phyloP scores from a whole-genome alignment of 1,139 yeast species.

The Sugiyamaella grinbergsii region DNA sequence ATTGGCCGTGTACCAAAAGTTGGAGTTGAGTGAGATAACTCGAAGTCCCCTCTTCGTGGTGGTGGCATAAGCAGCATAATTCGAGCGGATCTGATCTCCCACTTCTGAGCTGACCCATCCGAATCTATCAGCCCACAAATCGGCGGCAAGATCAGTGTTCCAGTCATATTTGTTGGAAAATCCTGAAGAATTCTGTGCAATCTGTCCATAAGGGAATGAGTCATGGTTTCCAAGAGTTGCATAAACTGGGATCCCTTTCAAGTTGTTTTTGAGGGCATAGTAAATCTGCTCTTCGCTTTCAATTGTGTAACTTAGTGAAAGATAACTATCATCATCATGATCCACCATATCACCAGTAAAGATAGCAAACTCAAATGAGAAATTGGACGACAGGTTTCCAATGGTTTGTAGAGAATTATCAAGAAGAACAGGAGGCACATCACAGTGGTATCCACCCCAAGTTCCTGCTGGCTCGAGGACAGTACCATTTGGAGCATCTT shows the following conservation, averaged over 20 bases:
- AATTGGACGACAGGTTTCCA: conserved; percentile 39
- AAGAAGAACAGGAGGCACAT: conserved; percentile 60
- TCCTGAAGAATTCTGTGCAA: conserved; percentile 57
- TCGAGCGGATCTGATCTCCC: conserved; percentile 42
- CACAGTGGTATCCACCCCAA: conserved; percentile 61
- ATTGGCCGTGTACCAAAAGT: conserved; percentile 65
- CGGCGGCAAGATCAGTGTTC: conserved; percentile 62
- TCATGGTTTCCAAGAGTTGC: conserved; percentile 74
- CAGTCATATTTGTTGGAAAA: conserved; percentile 55
- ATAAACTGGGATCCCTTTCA: conserved; percentile 60
- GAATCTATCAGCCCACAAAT: conserved; percentile 49
- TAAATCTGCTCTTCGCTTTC: conserved; percentile 56
- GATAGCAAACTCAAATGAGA: conserved; percentile 58
- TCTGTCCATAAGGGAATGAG: conserved; percentile 69
- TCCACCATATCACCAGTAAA: conserved; percentile 70
- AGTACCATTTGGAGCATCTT: conserved; percentile 43
- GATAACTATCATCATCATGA: conserved; percentile 53
- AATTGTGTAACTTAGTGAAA: conserved; percentile 49
- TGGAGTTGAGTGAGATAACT: conserved; percentile 65
- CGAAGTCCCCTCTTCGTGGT: conserved; percentile 60
- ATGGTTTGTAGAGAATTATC: conserved; percentile 57
- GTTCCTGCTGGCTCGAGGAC: conserved; percentile 56
- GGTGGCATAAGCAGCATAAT: conserved; percentile 65
- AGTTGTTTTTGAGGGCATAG: conserved; percentile 56
- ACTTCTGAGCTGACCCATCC: conserved; percentile 39